phyloP scores from a whole-genome alignment of 345 rosid genomes.

The Syzygium aqueum region DNA sequence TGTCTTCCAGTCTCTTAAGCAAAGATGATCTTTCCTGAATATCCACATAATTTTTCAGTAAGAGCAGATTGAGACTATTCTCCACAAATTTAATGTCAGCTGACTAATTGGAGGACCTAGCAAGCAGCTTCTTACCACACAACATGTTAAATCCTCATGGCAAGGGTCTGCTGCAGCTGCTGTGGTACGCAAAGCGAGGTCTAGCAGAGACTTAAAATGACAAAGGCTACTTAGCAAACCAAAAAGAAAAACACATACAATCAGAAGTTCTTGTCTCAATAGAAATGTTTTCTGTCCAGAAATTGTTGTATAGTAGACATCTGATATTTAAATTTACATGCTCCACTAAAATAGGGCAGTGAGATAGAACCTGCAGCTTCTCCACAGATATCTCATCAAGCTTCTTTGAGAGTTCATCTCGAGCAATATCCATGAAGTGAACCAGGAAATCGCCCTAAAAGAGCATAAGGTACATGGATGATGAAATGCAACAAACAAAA shows the following conservation, averaged over 20 bases:
- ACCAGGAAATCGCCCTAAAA: slow-evolving; percentile 94
- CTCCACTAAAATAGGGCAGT: not conserved
- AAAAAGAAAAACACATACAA: not conserved
- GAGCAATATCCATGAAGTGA: slow-evolving; percentile 96
- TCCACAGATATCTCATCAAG: slow-evolving; percentile 76
- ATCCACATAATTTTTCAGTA: not conserved
- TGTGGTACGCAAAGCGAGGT: slow-evolving; percentile 90
- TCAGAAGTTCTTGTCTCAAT: not conserved
- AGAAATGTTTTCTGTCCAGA: not conserved
- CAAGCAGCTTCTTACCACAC: slow-evolving; percentile 51
- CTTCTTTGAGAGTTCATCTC: slow-evolving; percentile 82
- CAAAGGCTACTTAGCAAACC: not conserved
- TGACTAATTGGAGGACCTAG: not conserved
- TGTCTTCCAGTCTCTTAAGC: slow-evolving; percentile 63
- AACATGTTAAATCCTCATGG: slow-evolving; percentile 91
- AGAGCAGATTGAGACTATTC: not conserved
- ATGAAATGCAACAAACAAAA: not conserved
- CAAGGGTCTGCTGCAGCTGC: slow-evolving; percentile 98
- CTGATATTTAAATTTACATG: not conserved
- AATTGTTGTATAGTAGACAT: not conserved
- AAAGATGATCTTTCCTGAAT: slow-evolving; percentile 81
- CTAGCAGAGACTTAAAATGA: slow-evolving; percentile 64
- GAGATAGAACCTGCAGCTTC: slow-evolving; percentile 67
- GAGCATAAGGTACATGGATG: not conserved
- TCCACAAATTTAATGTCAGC: not conserved